Percentiles rank a stretch among this genome's conserved stretches.
phyloP scores from a whole-genome alignment of 2,329 filamentous ascomycete species.

The Dactylellina haptotyla region DNA sequence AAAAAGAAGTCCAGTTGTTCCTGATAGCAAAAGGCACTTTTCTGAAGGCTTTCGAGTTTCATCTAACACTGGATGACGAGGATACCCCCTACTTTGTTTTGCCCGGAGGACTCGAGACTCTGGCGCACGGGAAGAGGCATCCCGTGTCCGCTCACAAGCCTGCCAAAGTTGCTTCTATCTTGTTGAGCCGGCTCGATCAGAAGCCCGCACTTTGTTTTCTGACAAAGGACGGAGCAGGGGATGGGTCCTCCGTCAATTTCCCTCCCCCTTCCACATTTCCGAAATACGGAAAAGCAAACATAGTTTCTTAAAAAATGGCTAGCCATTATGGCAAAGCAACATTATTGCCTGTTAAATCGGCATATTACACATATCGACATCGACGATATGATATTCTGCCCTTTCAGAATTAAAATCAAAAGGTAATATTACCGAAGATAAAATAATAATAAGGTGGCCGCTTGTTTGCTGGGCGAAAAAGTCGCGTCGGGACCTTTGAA shows the following conservation, averaged over 20 bases:
- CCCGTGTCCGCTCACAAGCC: conserved; percentile 49
- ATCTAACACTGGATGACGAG: conserved; percentile 43
- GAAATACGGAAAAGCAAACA: conserved; percentile 49
- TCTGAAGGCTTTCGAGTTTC: conserved; percentile 54
- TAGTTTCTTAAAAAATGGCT: neutral
- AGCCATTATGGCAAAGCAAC: conserved; percentile 40
- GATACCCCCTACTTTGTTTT: conserved; percentile 28
- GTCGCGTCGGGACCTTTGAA: neutral
- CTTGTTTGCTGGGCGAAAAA: no score
- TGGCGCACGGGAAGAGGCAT: conserved; percentile 51
- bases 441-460: conserved; percentile 2
- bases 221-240: conserved; percentile 46
- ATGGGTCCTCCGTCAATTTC: conserved; percentile 52
- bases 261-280: conserved; percentile 54
- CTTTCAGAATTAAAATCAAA: neutral
- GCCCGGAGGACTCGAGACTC: conserved; percentile 41
- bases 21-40: conserved; percentile 38
- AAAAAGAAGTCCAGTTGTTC: conserved; percentile 37
- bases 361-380: conserved; percentile 34
- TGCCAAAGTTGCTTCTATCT: conserved; percentile 17
- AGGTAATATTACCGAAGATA: neutral
- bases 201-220: conserved; percentile 48
- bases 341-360: conserved; percentile 43
- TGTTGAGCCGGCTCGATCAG: conserved; percentile 46
- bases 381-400: conserved; percentile 10